Base-by-base conservation (phyloP, 108 stramenopile species). In the Seminavis robusta region DNA sequence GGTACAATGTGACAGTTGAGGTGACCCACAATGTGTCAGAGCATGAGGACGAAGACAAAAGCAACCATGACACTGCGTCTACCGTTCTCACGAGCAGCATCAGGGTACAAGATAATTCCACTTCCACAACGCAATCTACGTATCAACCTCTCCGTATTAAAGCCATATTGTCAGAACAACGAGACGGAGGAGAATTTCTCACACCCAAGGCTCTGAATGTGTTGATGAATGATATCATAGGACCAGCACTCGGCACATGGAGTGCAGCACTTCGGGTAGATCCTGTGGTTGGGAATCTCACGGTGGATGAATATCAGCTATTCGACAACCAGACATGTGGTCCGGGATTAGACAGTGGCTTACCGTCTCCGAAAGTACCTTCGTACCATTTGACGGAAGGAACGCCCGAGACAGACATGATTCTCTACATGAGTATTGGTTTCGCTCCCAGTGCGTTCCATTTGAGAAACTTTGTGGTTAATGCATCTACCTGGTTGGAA, bases 171-270 rank as follows among this genome's bases (percentile, higher is more conserved):
- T 70, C 82, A 29, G 82, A 88, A 54, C 36, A 50, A 9, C 41
- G 73, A 13, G 76, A 69, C 2, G 76, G 80, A 7, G 76, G 65
- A 36, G 48, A 67, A 29, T 64, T 65, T 37, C 48, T 88, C 37
- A 77, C 66, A 7, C 45, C 45, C 7, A 17, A 27, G 0, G 77
- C 86, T 57, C 64, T 77, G 28, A 39, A 64, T 16, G 63, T 65
- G 21, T 56, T 92, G 32, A 74, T 92, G 57, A 54, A 86, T 47
- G 77, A 88, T 7, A 82, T 88, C 45, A 60, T 92, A 15, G 70
- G 72, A 51, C 90, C 90, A 2, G 81, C 86, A 0, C 53, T 92
- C 23, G 62, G 79, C 44, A 79, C 86, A 8, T 92, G 90, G 90
- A 83, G 86, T 54, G 36, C 60, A 36, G 81, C 86, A n/a, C 63